Evolutionary conservation across 495 filamentous ascomycete genomes (phyloP), one percentile per base, ranked within the genome.

Genomic region (Oidiodendron maius): DNA sequence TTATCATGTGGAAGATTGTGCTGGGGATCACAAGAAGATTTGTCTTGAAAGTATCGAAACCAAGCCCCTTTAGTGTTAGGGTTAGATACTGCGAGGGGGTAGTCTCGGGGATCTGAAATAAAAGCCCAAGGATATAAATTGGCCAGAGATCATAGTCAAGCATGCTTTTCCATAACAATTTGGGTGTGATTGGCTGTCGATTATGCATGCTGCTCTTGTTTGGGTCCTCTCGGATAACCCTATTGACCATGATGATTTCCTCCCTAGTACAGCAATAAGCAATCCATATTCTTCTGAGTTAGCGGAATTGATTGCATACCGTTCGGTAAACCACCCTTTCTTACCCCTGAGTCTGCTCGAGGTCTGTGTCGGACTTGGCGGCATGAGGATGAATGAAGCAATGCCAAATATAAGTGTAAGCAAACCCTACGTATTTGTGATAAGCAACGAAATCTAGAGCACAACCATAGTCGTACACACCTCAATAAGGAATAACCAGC

Each of bases 121-220:
- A 63, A 4, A 89, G 48, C 3, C 84, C 82, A 3, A 86, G 52
- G 18, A 84, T 55, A 52, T 87, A 89, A 17, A 87, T 71, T 0
- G 80, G 78, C 81, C 83, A 89, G 59, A 91, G 70, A 45, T 91
- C 80, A 39, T 77, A 88, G 59, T 89, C 86, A 22, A 62, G 74
- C 8, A 88, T 56, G 2, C 74, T 71, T 20, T 74, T 58, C 70
- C 74, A 80, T n/a, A 89, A 70, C 20, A 76, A 64, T 32, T 65
- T 77, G 0, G 72, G 74, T 0, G 76, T 77, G 12, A 90, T 64
- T 1, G 76, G 76, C 62, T 88, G 77, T 3, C 83, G 66, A 43
- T 73, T 76, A 34, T 79, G 74, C 76, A 80, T 80, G 16, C 60
- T 56, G 23, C 78, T 77, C 61, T 89, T 88, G 46, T 69, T 78